Base-by-base conservation (phyloP, 352 stramenopile species). In the Lagenidium sp. region DNA sequence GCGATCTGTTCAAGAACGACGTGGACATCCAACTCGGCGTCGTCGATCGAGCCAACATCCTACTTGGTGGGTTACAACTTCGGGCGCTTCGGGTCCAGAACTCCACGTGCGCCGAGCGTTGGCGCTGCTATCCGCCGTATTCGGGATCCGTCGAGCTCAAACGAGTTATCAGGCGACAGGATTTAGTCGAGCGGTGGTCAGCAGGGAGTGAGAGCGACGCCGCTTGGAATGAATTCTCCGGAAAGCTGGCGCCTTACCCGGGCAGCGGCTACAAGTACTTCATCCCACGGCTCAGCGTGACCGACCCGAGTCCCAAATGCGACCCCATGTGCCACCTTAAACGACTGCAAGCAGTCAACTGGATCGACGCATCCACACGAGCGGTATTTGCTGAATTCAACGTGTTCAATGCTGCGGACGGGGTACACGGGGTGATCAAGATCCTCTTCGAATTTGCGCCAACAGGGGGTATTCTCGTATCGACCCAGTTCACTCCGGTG, bases 311-410 rank as follows among this genome's bases (percentile, higher is more conserved):
- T 35, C 36, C 35, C 16, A 36, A 21, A 15, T 82, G 72, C 26
- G 44, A 60, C 4, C 50, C 67, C 4, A 50, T 50, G 4, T 84
- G 70, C 36, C 47, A 63, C 34, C 47, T 89, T 11, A 23, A 35
- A 3, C 43, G 45, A 37, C 57, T 85, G 11, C 55, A 50, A 11
- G 30, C n/a, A n/a, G 24, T 21, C 19, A 28, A 60, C 21, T 89
- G 76, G 76, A 46, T 89, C n/a, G 68, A 84, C 20, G 41, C 45
- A 7, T 66, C 60, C 1, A 70, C 48, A 21, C 55, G 73, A 7
- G 60, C 66, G 23, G 45, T 86, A 12, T 68, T 84, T 36, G 53
- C 70, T 12, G 56, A 69, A 32, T 86, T 83, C 47, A 89, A 82
- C 29, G 29, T 85, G 18, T 85, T 82, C 64, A 85, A 81, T 16